Percentiles rank a stretch among this genome's conserved stretches.
phyloP scores from a whole-genome alignment of 306 rosid genomes.

The Acacia confusa region DNA sequence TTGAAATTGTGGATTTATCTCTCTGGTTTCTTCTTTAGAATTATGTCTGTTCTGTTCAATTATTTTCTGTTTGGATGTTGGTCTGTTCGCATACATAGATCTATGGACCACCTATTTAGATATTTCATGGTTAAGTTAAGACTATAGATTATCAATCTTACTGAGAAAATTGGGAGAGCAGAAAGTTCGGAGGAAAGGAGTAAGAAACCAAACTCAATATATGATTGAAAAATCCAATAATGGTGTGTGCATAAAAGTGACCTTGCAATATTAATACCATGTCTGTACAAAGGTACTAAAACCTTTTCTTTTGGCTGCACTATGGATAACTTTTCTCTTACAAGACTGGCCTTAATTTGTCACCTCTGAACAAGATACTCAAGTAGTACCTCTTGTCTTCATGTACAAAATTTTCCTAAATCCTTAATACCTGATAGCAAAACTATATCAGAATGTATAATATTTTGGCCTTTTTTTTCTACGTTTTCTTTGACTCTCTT shows the following conservation, averaged over 20 bases:
- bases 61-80: slow-evolving; percentile 1
- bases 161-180: not conserved
- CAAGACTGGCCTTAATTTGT: too few relatives aligned
- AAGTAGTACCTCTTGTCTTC: too few relatives aligned
- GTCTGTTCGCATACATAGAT: slow-evolving; percentile 1
- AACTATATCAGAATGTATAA: too few relatives aligned
- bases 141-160: not conserved
- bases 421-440: too few relatives aligned
- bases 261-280: not conserved
- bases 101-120: not conserved
- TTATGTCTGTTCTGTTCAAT: slow-evolving; percentile 1
- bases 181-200: not conserved
- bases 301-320: not conserved
- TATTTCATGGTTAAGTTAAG: slow-evolving; percentile 3
- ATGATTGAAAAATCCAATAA: not conserved
- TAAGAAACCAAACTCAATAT: not conserved
- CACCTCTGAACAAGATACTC: too few relatives aligned
- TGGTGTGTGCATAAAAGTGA: not conserved
- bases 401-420: too few relatives aligned
- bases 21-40: not conserved
- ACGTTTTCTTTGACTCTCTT: too few relatives aligned
- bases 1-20: not conserved
- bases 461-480: too few relatives aligned
- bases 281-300: not conserved
- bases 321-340: not conserved